Base-by-base conservation (phyloP, 805 yeast species). In the Barnettozyma populi region DNA sequence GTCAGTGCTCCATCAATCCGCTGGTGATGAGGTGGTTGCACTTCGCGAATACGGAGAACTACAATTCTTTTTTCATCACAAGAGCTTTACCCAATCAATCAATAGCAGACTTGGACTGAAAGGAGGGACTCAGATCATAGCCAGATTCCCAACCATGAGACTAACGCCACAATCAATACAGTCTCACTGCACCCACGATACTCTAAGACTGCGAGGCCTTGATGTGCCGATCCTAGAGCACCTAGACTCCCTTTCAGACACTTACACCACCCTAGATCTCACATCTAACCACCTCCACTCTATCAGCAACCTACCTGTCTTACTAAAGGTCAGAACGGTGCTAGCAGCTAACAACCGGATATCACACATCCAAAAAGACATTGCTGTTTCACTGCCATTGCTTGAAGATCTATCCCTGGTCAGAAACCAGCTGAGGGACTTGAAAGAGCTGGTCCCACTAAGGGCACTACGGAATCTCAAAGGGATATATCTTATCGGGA, bases 241-340 rank as follows among this genome's bases (percentile, higher is more conserved):
- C 45, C 55, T 78, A 2, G 71, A 72, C 1, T 66, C 63, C 3
- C 59, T 72, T 1, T 62, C 59, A 46, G 78, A 73, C 61, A 68
- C 58, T 36, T 46, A 52, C 31, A 82, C 74, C 50, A 78, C 74
- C 14, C 65, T 92, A 3, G 97, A 92, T 62, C 60, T 92, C 29
- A 79, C 92, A 1, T 82, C 84, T 58, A 92, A 92, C 64, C 83
- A 79, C 31, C 66, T 92, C n/a, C 64, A 73, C 1, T 71, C 70
- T 2, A 54, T 92, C 6, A 72, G 75, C 14, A 71, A 69, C 57
- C 70, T 77, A 34, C 87, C 83, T 0, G 57, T 49, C 19, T 59
- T 75, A 36, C 43, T 46, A 29, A 74, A 72, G 36, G 57, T 77
- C 44, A 72, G 72, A 39, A 76, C 84, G 0, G 56, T 92, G 2